Evolutionary conservation across 1,284 basidiomycete genomes (phyloP).

Genomic region (Schizophyllum amplum): DNA sequence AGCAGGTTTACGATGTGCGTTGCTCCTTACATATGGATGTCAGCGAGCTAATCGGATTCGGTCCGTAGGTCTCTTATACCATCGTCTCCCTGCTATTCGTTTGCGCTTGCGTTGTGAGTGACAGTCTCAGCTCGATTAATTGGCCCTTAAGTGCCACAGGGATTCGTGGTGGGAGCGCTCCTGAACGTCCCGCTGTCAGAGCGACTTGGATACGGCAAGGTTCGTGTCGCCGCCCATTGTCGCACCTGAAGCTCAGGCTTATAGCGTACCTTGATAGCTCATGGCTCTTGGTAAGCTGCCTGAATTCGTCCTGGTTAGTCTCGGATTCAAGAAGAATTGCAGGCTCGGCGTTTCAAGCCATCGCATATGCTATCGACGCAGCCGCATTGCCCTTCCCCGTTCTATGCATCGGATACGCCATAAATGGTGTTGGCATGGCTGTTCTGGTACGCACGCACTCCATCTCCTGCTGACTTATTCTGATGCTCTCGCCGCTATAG

Average conservation of each 20-base stretch:
- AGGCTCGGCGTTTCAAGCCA: conserved; percentile 36
- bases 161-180: conserved; percentile 40
- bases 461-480: too few relatives aligned
- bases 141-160: too few relatives aligned
- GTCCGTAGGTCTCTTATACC: too few relatives aligned
- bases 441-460: conserved; percentile 39
- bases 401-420: conserved; percentile 46
- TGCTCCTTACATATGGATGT: too few relatives aligned
- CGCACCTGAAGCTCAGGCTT: neutral
- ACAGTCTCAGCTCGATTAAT: too few relatives aligned
- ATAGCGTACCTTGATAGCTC: conserved; percentile 20
- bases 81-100: too few relatives aligned
- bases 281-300: conserved; percentile 25
- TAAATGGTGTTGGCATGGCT: conserved; percentile 59
- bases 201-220: conserved; percentile 53
- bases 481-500: too few relatives aligned
- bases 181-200: conserved; percentile 49
- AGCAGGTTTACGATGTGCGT: too few relatives aligned
- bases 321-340: conserved; percentile 1
- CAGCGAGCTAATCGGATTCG: too few relatives aligned
- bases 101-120: too few relatives aligned
- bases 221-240: too few relatives aligned
- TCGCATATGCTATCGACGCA: conserved; percentile 42
- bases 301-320: too few relatives aligned
- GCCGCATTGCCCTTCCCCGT: conserved; percentile 56